These are phyloP conservation scores for Lotmaria passim DNA, from an alignment of 208 protist species.

Conservation along the genomic window DNA sequence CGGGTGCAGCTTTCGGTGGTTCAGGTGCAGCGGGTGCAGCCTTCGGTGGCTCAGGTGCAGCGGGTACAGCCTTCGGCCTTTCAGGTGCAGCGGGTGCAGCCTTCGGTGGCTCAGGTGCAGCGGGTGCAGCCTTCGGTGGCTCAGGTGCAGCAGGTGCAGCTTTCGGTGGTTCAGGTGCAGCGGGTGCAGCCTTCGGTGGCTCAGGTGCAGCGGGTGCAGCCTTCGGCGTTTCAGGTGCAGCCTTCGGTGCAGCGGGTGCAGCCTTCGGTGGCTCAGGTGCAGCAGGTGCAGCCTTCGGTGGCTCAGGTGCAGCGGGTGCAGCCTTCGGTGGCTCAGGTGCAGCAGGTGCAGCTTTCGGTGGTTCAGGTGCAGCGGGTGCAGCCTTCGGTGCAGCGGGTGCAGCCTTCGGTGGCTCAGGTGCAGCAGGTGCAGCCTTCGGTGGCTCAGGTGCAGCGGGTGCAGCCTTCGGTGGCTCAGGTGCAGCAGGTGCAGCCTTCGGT, in stretches of 20 bases:
- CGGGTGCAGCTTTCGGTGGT: conserved; percentile 27
- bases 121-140: conserved; percentile 22
- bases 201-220: too few species aligned
- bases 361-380: conserved; percentile 12
- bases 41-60: conserved; percentile 24
- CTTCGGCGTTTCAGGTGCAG: too few species aligned
- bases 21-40: conserved; percentile 14
- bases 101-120: conserved; percentile 16
- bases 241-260: conserved; percentile 29
- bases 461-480: conserved; percentile 15
- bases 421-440: conserved; percentile 19
- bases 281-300: conserved; percentile 18
- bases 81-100: conserved; percentile 19
- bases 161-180: conserved; percentile 21
- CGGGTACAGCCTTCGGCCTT: conserved; percentile 19
- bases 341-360: conserved; percentile 27
- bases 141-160: conserved; percentile 20
- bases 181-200: too few species aligned
- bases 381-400: too few species aligned
- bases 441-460: conserved; percentile 23
- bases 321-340: conserved; percentile 11
- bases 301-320: conserved; percentile 24
- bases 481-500: too few species aligned
- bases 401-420: conserved; percentile 23
- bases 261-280: conserved; percentile 29